Conservation (phyloP, 176 grass and related monocot species). For the Cymbopogon citratus region DNA sequence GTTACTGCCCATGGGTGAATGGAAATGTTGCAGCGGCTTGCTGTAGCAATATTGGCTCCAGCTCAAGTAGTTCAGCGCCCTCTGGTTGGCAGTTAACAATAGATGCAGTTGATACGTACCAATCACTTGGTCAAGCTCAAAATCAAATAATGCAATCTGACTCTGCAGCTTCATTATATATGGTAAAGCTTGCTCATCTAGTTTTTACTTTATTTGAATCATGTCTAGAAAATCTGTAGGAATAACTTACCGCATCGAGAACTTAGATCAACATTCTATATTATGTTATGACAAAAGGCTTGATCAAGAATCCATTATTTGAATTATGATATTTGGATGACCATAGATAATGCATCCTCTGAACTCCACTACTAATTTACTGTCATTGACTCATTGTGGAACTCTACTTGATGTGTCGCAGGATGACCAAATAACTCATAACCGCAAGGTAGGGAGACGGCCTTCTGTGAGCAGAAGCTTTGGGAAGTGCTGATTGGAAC, state of each 20-base stretch:
- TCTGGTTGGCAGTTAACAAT: conserved; percentile 90
- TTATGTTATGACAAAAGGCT: conserved; percentile 5
- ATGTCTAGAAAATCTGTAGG: background rate
- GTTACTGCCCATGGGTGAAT: conserved; percentile 93
- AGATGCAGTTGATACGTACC: conserved; percentile 77
- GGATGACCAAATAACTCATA: conserved; percentile 81
- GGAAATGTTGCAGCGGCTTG: conserved; percentile 77
- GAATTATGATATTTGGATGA: background rate
- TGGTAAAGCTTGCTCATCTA: conserved; percentile 45
- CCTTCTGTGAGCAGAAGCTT: conserved; percentile 71
- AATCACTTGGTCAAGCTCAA: conserved; percentile 75
- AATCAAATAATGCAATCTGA: conserved; percentile 91
- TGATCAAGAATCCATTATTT: background rate
- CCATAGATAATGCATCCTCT: background rate
- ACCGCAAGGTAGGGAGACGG: conserved; percentile 55
- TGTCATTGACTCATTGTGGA: background rate
- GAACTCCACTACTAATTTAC: conserved; percentile 1
- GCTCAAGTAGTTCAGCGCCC: conserved; percentile 46
- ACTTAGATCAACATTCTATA: background rate
- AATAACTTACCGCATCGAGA: background rate
- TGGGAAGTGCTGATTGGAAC: conserved; percentile 57
- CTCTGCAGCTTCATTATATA: conserved; percentile 92
- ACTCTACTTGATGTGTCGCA: conserved; percentile 31
- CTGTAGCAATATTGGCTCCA: conserved; percentile 48
- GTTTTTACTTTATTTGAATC: background rate